phyloP scores from a whole-genome alignment of 352 stramenopile species.

The Lagenidium giganteum region DNA sequence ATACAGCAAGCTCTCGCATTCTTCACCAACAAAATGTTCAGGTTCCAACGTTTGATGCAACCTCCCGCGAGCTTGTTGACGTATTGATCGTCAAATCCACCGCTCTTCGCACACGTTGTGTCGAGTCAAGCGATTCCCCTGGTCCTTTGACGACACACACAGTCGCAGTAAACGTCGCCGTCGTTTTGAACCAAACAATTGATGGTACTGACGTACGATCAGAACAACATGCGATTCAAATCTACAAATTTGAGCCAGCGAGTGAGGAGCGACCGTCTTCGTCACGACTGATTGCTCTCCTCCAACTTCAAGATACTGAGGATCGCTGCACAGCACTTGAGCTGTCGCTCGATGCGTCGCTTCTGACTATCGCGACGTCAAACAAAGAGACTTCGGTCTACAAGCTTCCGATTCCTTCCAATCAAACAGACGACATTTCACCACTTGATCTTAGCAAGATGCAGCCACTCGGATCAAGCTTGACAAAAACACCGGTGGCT shows the following conservation, averaged over 20 bases:
- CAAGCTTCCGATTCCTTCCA: background rate
- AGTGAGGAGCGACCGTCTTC: too few species aligned
- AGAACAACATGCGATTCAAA: background rate
- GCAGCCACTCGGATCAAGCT: background rate
- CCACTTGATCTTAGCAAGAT: background rate
- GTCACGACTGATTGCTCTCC: background rate
- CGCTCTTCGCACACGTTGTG: too few species aligned
- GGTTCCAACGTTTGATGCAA: too few species aligned
- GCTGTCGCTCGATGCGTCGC: slow-evolving; percentile 1
- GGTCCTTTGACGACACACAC: background rate
- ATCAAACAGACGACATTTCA: background rate
- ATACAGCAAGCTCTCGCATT: background rate
- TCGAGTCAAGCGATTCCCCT: too few species aligned
- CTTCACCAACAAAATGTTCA: slow-evolving; percentile 2
- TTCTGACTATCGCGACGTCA: slow-evolving; percentile 10
- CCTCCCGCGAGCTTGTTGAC: too few species aligned
- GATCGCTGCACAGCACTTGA: background rate
- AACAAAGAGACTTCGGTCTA: slow-evolving; percentile 9
- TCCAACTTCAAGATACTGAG: background rate
- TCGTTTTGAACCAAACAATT: background rate
- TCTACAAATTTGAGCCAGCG: slow-evolving; percentile 2
- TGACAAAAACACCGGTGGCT: background rate
- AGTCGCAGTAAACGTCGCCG: background rate
- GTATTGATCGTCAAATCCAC: too few species aligned
- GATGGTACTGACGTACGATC: background rate